Evolutionary conservation across 2,329 filamentous ascomycete species (phyloP).

Genomic region (Orbilia oligospora): DNA sequence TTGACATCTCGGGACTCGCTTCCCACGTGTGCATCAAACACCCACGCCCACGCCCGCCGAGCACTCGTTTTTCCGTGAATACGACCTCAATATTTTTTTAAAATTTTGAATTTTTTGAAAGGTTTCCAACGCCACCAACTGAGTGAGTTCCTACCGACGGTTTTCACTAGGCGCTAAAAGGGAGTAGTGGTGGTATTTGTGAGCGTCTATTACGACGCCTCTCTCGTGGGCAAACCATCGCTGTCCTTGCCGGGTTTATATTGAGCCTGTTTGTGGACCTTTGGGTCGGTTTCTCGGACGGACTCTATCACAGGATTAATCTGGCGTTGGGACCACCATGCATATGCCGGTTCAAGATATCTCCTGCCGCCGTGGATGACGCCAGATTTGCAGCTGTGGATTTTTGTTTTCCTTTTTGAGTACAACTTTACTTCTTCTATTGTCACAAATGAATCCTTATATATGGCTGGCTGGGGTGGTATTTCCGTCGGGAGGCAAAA

Average conservation of each 20-base stretch:
- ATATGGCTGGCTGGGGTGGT: slow-evolving; percentile 6
- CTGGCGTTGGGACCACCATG: slow-evolving; percentile 4
- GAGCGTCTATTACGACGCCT: slow-evolving; percentile 28
- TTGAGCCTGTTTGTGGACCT: background rate
- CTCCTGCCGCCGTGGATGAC: slow-evolving; percentile 25
- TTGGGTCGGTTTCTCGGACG: slow-evolving; percentile 4
- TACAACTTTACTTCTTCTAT: background rate
- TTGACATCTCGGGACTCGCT: slow-evolving; percentile 58
- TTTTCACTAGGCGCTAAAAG: slow-evolving; percentile 15
- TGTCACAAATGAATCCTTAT: background rate
- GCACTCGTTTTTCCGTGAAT: slow-evolving; percentile 4
- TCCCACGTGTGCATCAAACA: slow-evolving; percentile 56
- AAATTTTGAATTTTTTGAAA: background rate
- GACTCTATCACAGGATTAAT: slow-evolving; percentile 5
- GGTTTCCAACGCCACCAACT: background rate
- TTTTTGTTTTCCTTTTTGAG: background rate
- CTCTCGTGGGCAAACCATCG: slow-evolving; percentile 4
- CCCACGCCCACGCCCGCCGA: background rate
- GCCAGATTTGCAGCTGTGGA: slow-evolving; percentile 21
- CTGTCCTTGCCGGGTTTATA: background rate
- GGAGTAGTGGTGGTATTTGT: background rate
- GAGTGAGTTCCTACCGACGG: slow-evolving; percentile 15
- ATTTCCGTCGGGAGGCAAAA: background rate
- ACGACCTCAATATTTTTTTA: background rate
- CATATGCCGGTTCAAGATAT: slow-evolving; percentile 15